phyloP scores from a whole-genome alignment of 2,329 filamentous ascomycete genomes.

The Dactylellina cionopaga region DNA sequence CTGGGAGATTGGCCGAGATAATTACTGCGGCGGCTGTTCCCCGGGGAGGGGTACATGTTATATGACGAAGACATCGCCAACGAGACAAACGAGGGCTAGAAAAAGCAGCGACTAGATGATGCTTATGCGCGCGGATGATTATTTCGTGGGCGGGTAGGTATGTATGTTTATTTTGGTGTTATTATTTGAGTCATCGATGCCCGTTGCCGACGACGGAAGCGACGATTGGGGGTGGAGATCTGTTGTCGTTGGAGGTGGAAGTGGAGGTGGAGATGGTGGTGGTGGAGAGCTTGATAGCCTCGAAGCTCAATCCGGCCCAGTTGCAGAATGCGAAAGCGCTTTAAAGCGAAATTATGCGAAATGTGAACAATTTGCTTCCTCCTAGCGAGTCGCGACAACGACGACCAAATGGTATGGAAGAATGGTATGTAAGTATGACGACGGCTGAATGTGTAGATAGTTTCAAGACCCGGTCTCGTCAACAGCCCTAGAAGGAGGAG shows the following conservation, averaged over 20 bases:
- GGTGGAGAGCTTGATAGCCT: constrained; percentile 30
- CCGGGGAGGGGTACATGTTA: constrained; percentile 50
- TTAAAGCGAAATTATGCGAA: not conserved
- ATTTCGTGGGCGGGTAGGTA: not conserved
- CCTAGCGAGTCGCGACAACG: too few species aligned
- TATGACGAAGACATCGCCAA: constrained; percentile 24
- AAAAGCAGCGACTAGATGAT: not conserved
- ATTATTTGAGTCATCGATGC: constrained; percentile 32
- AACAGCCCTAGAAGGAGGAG: constrained; percentile 12
- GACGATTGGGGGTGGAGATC: not conserved
- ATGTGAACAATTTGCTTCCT: too few species aligned
- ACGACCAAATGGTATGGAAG: not conserved
- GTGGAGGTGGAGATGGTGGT: constrained; percentile 8
- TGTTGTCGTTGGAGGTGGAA: not conserved
- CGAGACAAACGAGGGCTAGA: not conserved
- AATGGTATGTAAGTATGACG: not conserved
- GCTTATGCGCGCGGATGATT: not conserved
- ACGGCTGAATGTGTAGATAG: not conserved
- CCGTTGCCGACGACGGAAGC: constrained; percentile 25
- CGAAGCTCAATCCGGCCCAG: constrained; percentile 27
- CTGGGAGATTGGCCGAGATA: constrained; percentile 25
- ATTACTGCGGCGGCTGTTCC: constrained; percentile 34
- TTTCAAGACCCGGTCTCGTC: constrained; percentile 1
- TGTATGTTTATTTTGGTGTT: constrained; percentile 7
- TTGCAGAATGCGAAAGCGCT: constrained; percentile 32